Conservation (phyloP, 345 rosid genomes). For the Litchi chinensis region DNA sequence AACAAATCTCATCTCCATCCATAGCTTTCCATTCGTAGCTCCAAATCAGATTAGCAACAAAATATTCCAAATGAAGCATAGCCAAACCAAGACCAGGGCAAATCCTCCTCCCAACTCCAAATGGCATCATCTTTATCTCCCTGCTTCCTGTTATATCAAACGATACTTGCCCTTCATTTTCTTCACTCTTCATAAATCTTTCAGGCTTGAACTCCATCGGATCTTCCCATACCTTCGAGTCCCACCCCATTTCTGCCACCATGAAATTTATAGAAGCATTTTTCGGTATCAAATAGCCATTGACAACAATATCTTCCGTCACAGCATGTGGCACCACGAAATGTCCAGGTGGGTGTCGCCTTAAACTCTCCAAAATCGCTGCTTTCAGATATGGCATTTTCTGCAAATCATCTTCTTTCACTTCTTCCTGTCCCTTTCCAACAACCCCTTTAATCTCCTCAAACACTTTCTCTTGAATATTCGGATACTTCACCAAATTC, state of each 20-base stretch:
- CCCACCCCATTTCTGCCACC: conserved; percentile 11
- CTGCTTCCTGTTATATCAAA: conserved; percentile 15
- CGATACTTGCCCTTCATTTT: background rate
- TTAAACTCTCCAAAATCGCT: conserved; percentile 12
- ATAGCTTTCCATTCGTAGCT: conserved; percentile 5
- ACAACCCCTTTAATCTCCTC: conserved; percentile 8
- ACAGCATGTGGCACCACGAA: conserved; percentile 1
- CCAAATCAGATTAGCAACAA: conserved; percentile 12
- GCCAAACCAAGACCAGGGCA: conserved; percentile 15
- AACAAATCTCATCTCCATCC: conserved; percentile 9
- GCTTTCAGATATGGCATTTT: conserved; percentile 12
- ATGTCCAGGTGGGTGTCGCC: conserved; percentile 10
- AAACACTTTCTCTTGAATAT: background rate
- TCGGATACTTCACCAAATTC: conserved; percentile 9
- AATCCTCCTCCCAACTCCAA: conserved; percentile 24
- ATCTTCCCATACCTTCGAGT: conserved; percentile 12
- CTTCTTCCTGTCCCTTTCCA: background rate
- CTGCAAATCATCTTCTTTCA: conserved; percentile 12
- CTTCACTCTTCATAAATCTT: background rate
- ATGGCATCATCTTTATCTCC: conserved; percentile 25
- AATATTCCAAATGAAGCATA: conserved; percentile 20
- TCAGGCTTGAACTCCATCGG: conserved; percentile 16
- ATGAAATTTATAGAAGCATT: background rate
- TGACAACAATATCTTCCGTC: background rate
- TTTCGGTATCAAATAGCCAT: background rate